Conservation (phyloP, 345 rosid species). For the Cardamine resedifolia region DNA sequence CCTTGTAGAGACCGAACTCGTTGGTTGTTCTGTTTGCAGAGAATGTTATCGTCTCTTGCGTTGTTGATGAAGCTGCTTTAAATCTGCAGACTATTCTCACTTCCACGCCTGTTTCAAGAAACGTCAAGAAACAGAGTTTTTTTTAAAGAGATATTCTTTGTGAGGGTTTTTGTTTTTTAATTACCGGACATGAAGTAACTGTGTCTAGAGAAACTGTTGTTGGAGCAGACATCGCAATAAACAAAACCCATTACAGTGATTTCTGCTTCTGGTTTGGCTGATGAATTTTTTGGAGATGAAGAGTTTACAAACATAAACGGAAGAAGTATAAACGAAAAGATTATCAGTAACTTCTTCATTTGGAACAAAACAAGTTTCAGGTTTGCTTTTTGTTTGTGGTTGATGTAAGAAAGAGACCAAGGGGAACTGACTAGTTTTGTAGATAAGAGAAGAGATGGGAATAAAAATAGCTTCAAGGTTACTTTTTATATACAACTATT, state of each 20-base stretch:
- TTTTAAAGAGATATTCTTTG: neutral
- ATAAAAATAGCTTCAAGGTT: constrained; percentile 5
- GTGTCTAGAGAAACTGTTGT: constrained; percentile 89
- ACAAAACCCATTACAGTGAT: constrained; percentile 88
- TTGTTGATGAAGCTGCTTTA: constrained; percentile 57
- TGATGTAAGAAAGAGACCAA: neutral
- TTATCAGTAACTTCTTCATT: constrained; percentile 12
- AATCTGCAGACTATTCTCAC: constrained; percentile 82
- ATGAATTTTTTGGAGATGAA: constrained; percentile 39
- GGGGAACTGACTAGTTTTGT: constrained; percentile 4
- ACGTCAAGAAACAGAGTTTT: neutral
- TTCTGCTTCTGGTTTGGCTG: constrained; percentile 44
- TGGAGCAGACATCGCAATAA: constrained; percentile 95
- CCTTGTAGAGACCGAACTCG: constrained; percentile 68
- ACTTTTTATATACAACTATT: constrained; percentile 10
- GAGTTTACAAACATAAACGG: constrained; percentile 42
- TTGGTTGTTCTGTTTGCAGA: constrained; percentile 90
- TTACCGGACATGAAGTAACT: constrained; percentile 97
- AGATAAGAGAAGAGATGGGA: constrained; percentile 14
- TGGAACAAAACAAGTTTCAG: neutral
- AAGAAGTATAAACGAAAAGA: constrained; percentile 36
- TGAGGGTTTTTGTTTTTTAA: neutral
- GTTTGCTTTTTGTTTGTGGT: neutral
- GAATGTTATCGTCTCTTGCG: constrained; percentile 62
- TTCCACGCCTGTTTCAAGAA: constrained; percentile 64